Conservation (phyloP, 1,139 yeast species). For the Kluyveromyces sp. region DNA sequence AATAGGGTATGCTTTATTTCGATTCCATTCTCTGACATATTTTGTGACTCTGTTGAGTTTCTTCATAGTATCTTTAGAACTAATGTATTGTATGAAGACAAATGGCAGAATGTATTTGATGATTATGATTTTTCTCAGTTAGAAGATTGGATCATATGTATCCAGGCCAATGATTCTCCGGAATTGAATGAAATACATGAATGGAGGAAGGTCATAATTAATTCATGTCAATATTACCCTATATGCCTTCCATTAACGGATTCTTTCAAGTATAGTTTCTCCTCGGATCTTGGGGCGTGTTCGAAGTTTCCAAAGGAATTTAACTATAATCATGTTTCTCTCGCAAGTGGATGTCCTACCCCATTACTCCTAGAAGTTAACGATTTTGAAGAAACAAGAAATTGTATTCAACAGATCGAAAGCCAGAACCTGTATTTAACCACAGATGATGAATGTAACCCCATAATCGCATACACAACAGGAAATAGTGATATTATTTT, state of each 20-base stretch:
- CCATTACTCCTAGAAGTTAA: not conserved
- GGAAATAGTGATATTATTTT: slow-evolving; percentile 4
- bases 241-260: not conserved
- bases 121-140: not conserved
- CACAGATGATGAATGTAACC: slow-evolving; percentile 4
- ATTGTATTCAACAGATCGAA: not conserved
- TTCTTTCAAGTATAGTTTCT: not conserved
- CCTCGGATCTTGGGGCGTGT: not conserved
- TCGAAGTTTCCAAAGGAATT: not conserved
- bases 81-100: not conserved
- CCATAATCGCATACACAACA: slow-evolving; percentile 4
- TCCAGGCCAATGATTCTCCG: not conserved
- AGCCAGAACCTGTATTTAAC: slow-evolving; percentile 1
- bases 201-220: not conserved
- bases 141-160: not conserved
- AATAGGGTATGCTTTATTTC: not conserved
- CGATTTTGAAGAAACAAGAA: not conserved
- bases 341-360: slow-evolving; percentile 7
- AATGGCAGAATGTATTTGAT: not conserved
- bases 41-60: not conserved
- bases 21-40: not conserved
- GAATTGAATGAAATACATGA: not conserved
- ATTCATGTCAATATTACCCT: not conserved
- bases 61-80: not conserved
- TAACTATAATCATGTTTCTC: not conserved